A percentile compares a stretch with the other conserved stretches of the same genome.
Evolutionary conservation across 2,329 filamentous ascomycete species (phyloP).

Genomic region (Aschersonia sp.): DNA sequence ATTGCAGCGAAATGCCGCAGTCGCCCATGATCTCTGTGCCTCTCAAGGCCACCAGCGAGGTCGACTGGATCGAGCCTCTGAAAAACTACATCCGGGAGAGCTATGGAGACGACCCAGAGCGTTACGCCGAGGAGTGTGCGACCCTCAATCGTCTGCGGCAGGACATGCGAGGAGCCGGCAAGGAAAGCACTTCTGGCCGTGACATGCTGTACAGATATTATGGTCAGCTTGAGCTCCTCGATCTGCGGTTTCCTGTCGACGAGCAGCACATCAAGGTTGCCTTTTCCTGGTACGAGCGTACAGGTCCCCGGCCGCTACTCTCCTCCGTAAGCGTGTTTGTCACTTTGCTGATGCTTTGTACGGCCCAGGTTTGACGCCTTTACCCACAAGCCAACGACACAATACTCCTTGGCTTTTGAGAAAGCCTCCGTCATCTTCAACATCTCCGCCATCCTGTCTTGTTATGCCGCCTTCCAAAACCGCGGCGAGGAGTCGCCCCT

Average conservation of each 20-base stretch:
- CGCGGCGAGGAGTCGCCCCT: conserved; percentile 82
- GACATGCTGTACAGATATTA: conserved; percentile 96
- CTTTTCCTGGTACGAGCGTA: conserved; percentile 68
- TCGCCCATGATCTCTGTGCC: conserved; percentile 92
- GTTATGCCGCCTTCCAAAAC: conserved; percentile 86
- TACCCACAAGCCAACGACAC: conserved; percentile 90
- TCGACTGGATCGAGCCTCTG: conserved; percentile 89
- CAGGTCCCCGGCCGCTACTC: background rate
- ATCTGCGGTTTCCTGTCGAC: conserved; percentile 90
- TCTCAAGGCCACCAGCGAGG: conserved; percentile 88
- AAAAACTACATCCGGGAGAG: conserved; percentile 88
- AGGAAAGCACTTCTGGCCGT: conserved; percentile 85
- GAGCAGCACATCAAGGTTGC: conserved; percentile 99
- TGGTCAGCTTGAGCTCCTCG: conserved; percentile 86
- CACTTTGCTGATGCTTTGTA: background rate
- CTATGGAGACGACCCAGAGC: conserved; percentile 92
- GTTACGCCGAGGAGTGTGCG: conserved; percentile 88
- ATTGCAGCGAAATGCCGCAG: conserved; percentile 48
- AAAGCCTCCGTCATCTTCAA: conserved; percentile 99
- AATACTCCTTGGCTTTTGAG: conserved; percentile 93
- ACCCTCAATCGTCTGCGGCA: conserved; percentile 89
- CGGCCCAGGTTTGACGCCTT: conserved; percentile 90
- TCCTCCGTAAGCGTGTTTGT: background rate
- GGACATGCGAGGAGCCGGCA: conserved; percentile 95
- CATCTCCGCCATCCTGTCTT: conserved; percentile 91